Conservation (phyloP, 768 basidiomycete genomes). For the Daedalea quercina region DNA sequence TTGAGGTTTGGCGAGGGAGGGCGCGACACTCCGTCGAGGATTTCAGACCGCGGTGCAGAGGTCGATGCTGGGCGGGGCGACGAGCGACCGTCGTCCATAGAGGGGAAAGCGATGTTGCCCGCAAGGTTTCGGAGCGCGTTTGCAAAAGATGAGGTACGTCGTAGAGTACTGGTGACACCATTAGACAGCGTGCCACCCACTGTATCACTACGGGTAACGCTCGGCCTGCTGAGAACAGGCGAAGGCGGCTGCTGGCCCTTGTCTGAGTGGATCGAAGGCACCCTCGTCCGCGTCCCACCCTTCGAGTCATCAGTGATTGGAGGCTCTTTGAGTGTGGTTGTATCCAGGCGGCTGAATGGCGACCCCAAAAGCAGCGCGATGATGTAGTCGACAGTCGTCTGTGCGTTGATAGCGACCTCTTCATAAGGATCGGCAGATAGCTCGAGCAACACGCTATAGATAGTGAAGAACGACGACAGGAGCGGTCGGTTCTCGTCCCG, state of each 20-base stretch:
- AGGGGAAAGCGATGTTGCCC: slow-evolving; percentile 66
- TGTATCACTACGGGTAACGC: slow-evolving; percentile 48
- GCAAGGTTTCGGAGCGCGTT: slow-evolving; percentile 66
- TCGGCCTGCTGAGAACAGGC: slow-evolving; percentile 42
- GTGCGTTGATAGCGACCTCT: slow-evolving; percentile 87
- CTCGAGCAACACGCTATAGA: slow-evolving; percentile 83
- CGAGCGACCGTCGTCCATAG: slow-evolving; percentile 44
- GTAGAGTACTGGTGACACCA: slow-evolving; percentile 60
- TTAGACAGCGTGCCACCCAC: slow-evolving; percentile 53
- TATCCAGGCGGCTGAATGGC: slow-evolving; percentile 72
- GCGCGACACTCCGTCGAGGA: slow-evolving; percentile 41
- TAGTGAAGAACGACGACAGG: slow-evolving; percentile 90
- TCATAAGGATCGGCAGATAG: slow-evolving; percentile 89
- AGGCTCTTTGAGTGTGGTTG: slow-evolving; percentile 51
- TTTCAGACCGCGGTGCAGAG: slow-evolving; percentile 22
- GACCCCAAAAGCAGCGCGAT: slow-evolving; percentile 86
- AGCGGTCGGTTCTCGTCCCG: slow-evolving; percentile 78
- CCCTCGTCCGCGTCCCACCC: slow-evolving; percentile 31
- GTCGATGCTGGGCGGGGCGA: slow-evolving; percentile 25
- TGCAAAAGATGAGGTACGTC: slow-evolving; percentile 77
- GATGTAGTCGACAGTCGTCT: slow-evolving; percentile 88
- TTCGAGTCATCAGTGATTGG: slow-evolving; percentile 32
- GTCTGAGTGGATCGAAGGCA: slow-evolving; percentile 46
- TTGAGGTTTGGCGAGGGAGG: slow-evolving; percentile 79
- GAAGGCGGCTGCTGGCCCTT: slow-evolving; percentile 40